Evolutionary conservation across 139 green algal species (phyloP), one percentile per base, ranked within the genome.

Genomic region (Protoeuglena noctilucae): DNA sequence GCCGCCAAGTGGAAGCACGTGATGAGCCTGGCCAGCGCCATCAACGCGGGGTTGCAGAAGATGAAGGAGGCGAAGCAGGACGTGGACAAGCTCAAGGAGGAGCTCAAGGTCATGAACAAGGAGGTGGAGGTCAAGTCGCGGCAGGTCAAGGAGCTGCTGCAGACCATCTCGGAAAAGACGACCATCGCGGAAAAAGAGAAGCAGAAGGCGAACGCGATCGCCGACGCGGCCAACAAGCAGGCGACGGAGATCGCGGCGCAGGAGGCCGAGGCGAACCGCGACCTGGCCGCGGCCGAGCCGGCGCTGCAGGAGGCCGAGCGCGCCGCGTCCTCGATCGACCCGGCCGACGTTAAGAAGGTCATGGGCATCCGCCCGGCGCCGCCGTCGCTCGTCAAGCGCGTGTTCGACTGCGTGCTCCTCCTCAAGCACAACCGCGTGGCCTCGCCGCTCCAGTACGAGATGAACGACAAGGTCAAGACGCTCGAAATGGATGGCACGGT

Each of bases 371-470:
- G 92, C 68, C 34, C 34, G 34, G 93, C 89, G 61, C 87, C 88
- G 45, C 88, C 88, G 14, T 82, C 95, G 62, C 74, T 96, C 30
- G 76, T 96, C 31, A 95, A 93, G 76, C 78, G 88, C 47, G 94
- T 96, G 66, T 94, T 96, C 63, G 88, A 96, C 66, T 79, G 69
- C 56, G 85, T 94, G 65, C 71, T 96, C 30, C 60, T 96, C 28
- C 70, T 96, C 49, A 56, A 24, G 26, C 21, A 49, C 34, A 51
- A 68, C 14, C 64, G 67, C 3, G 49, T 87, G 18, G 64, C 75
- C 47, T n/a, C n/a, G n/a, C 34, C 34, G 34, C 34, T 43, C 9
- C 9, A 7, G 34, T 43, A 12, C 9, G 34, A 43, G 34, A 43
- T 12, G 34, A 12, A 7, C 34, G 34, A 43, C 9, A 78, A 82